Base-by-base conservation (phyloP, 2,329 filamentous ascomycete genomes). In the Diaporthe nobilis region DNA sequence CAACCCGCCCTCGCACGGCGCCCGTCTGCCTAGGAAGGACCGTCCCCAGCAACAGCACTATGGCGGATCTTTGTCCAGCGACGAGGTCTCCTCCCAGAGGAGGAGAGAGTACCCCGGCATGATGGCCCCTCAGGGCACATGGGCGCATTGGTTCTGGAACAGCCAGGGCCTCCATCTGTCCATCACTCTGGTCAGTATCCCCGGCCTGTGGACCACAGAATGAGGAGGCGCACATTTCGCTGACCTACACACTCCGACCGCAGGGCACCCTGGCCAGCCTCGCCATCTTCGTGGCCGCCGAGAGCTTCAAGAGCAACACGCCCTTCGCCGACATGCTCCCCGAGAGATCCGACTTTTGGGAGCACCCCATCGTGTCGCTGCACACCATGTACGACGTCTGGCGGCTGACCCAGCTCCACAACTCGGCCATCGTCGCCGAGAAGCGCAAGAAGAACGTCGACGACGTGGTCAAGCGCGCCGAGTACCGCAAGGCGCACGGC, bases 1-100 rank as follows among this genome's bases (percentile, higher is more conserved):
- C 88, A 94, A 94, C 65, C 96, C 97, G 2, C 97, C 97, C 0
- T 98, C 96, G 0, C 97, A 98, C 84, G 93, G 94, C 17, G 87
- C 94, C 31, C 89, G 94, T 9, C 89, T 95, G 44, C 87, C 90
- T 7, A 88, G 82, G 84, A 84, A 71, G 31, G 81, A 81, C 37
- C 83, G 87, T 9, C 92, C 93, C 42, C 88, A 89, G 80, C 91
- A 93, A 49, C 88, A 89, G 80, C 91, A 93, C 83, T 98, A 97
- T 82, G 95, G 95, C 51, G 94, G 95, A 25, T 85, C 91, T 31
- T 85, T 95, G 77, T 92, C 91, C 22, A 86, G 89, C 28, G 89
- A 92, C 71, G 93, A 98, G 84, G 85, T 88, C 70, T 86, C 90
- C 77, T 89, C 89, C 77, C 95, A 95, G 87, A 89, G 87, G 79